Conservation (phyloP, 2,329 filamentous ascomycete genomes). For the Fusarium clavum region DNA sequence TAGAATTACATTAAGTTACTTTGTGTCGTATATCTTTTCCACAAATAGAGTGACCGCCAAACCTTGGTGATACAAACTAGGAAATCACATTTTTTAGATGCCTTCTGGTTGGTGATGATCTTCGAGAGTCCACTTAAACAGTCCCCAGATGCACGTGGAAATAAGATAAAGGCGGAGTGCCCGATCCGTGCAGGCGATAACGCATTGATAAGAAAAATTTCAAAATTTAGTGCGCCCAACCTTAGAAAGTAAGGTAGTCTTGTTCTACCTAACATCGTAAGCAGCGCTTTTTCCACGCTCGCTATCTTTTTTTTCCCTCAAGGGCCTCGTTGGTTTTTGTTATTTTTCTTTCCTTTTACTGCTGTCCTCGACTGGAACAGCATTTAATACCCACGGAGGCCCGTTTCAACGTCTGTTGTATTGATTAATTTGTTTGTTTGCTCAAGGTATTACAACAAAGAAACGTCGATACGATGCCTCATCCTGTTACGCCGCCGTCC, state of each 20-base stretch:
- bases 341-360: conserved; percentile 11
- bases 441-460: conserved; percentile 9
- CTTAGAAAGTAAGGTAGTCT: conserved; percentile 27
- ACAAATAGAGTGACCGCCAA: background rate
- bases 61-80: background rate
- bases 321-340: conserved; percentile 46
- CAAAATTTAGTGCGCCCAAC: conserved; percentile 35
- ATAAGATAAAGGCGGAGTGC: conserved; percentile 25
- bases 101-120: background rate
- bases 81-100: background rate
- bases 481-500: conserved; percentile 61
- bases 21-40: background rate
- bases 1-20: background rate
- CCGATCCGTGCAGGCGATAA: conserved; percentile 29
- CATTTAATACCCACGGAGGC: conserved; percentile 37
- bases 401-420: conserved; percentile 2
- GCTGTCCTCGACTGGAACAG: conserved; percentile 16
- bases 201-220: conserved; percentile 38
- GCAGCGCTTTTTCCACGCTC: conserved; percentile 41
- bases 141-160: conserved; percentile 42
- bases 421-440: background rate
- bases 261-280: conserved; percentile 36
- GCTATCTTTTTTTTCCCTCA: conserved; percentile 28
- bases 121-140: conserved; percentile 25
- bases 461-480: conserved; percentile 56